Evolutionary conservation across 2,329 filamentous ascomycete species (phyloP).

Genomic region (Zopfia rhizophila): DNA sequence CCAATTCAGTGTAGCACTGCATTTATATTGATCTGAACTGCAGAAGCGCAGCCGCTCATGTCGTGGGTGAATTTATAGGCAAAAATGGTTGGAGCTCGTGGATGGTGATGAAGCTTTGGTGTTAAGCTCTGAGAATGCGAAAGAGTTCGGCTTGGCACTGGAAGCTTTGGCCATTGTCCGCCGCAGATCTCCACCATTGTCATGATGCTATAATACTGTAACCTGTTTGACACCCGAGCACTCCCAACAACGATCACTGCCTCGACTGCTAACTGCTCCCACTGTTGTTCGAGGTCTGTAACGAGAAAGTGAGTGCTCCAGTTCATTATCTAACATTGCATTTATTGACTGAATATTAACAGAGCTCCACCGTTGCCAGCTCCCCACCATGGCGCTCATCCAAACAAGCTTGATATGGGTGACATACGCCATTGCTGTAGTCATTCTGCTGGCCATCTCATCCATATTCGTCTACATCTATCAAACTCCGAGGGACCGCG

Average conservation of each 20-base stretch:
- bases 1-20: constrained; percentile 98
- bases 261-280: too few species aligned
- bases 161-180: constrained; percentile 19
- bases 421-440: constrained; percentile 85
- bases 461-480: constrained; percentile 90
- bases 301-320: too few species aligned
- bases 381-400: constrained; percentile 70
- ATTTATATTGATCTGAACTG: constrained; percentile 59
- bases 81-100: constrained; percentile 6
- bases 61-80: constrained; percentile 5
- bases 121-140: constrained; percentile 15
- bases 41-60: constrained; percentile 29
- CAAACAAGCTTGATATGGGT: constrained; percentile 95
- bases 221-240: too few species aligned
- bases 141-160: constrained; percentile 17
- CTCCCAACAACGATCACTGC: too few species aligned
- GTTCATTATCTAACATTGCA: too few species aligned
- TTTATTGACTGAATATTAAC: too few species aligned
- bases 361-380: too few species aligned
- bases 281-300: too few species aligned
- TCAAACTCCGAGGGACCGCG: constrained; percentile 88
- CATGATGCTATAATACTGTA: constrained; percentile 9
- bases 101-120: constrained; percentile 17
- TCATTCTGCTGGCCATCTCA: constrained; percentile 78
- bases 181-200: constrained; percentile 1